Percentiles rank a stretch among this genome's conserved stretches.
phyloP scores from a whole-genome alignment of 306 rosid species.

The Dryas octopetala region DNA sequence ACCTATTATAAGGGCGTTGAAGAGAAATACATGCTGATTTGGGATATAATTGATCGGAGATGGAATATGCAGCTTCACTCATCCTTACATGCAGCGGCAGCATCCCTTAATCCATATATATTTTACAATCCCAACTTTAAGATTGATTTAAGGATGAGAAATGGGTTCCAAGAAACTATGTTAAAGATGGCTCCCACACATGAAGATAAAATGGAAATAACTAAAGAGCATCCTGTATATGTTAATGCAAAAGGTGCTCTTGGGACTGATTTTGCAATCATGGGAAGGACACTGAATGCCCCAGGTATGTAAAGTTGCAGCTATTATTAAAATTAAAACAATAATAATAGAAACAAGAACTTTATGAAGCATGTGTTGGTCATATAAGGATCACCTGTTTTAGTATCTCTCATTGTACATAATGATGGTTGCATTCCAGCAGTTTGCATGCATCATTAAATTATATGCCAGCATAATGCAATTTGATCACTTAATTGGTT shows the following conservation, averaged over 20 bases:
- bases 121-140: conserved; percentile 51
- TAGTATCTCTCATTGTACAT: neutral
- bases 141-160: conserved; percentile 52
- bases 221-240: conserved; percentile 57
- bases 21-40: conserved; percentile 54
- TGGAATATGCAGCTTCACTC: conserved; percentile 63
- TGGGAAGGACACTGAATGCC: conserved; percentile 66
- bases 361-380: neutral
- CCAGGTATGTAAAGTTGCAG: conserved; percentile 52
- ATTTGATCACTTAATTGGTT: neutral
- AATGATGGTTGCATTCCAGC: neutral
- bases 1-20: conserved; percentile 53
- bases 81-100: conserved; percentile 72
- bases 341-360: neutral
- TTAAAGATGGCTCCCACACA: conserved; percentile 45
- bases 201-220: conserved; percentile 52
- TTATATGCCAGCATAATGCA: neutral
- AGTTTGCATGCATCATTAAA: neutral
- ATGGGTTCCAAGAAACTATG: conserved; percentile 70
- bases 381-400: neutral
- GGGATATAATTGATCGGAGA: conserved; percentile 58
- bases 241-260: conserved; percentile 69
- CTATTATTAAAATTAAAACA: neutral
- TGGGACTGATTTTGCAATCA: conserved; percentile 62
- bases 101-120: conserved; percentile 66